Base-by-base conservation (phyloP, 257 asterid genomes). In the Thymus quinquecostatus region DNA sequence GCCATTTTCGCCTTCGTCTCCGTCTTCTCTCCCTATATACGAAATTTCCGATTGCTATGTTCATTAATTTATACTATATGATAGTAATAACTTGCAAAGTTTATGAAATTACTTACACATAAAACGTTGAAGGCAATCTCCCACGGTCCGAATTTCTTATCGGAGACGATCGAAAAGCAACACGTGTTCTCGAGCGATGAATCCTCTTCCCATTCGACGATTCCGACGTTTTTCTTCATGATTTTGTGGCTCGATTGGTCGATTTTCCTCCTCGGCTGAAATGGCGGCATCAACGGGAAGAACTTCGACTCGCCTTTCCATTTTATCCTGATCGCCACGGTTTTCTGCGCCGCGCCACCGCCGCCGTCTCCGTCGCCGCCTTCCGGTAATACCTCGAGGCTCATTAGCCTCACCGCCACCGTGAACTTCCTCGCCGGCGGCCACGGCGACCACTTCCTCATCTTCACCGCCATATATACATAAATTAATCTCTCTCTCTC, bases 231-330 rank as follows among this genome's bases (percentile, higher is more conserved):
- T 53, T 54, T 81, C 64, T 51, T 45, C 74, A 70, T 11, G 32
- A 64, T 13, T 69, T 74, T 84, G 70, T 74, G 80, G 63, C 58
- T 71, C 12, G 89, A 78, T 5, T 71, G 21, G 4, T 86, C 89
- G 53, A 28, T 78, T 11, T 79, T 80, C 3, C 38, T 78, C 76
- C 79, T 75, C 63, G 78, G 58, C 27, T 82, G 78, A 66, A 83
- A 84, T n/a, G 85, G 86, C 60, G 82, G 40, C 72, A 76, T 78
- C 61, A 84, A 67, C 8, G 86, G 86, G 27, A 85, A 82, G 40
- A 84, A 71, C 80, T 68, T 86, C 8, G 82, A 79, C 76, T 83
- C 90, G 8, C 91, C 95, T 82, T 81, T 85, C 97, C 97, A 90
- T 75, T 82, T 88, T 11, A 86, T 53, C 62, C 71, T 77, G 43